These are phyloP conservation scores for Diaporthe helianthi DNA, from an alignment of 2,329 filamentous ascomycete genomes.

Conservation along the genomic window DNA sequence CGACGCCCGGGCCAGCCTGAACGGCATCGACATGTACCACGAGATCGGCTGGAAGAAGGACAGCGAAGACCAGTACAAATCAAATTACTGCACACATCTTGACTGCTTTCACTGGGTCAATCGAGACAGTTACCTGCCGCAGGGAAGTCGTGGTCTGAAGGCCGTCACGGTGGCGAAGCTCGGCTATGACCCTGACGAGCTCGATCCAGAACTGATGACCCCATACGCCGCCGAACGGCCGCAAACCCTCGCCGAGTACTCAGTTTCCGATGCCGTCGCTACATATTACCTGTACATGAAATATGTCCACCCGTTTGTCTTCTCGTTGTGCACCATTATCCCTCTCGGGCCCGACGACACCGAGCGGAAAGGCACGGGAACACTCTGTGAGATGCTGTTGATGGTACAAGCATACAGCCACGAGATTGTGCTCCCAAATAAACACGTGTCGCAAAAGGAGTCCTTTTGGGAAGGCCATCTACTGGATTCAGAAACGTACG, in stretches of 20 bases:
- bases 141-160: conserved; percentile 95
- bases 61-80: conserved; percentile 94
- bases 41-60: conserved; percentile 98
- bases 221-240: conserved; percentile 88
- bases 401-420: conserved; percentile 98
- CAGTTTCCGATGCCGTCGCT: conserved; percentile 96
- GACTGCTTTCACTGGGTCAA: conserved; percentile 99
- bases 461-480: conserved; percentile 97
- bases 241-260: conserved; percentile 95
- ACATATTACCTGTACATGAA: conserved; percentile 99
- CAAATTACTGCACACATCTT: conserved; percentile 96
- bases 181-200: conserved; percentile 96
- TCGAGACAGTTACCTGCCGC: conserved; percentile 95
- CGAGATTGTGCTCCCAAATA: conserved; percentile 92
- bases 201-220: conserved; percentile 97
- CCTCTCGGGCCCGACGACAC: conserved; percentile 93
- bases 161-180: conserved; percentile 98
- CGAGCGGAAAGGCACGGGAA: conserved; percentile 93
- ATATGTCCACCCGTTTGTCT: conserved; percentile 99
- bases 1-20: conserved; percentile 88
- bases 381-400: conserved; percentile 98
- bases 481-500: conserved; percentile 96
- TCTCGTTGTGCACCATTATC: conserved; percentile 96
- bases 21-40: conserved; percentile 98
- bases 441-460: conserved; percentile 89